Conservation (phyloP, 768 basidiomycete species). For the Crucibulum laeve region DNA sequence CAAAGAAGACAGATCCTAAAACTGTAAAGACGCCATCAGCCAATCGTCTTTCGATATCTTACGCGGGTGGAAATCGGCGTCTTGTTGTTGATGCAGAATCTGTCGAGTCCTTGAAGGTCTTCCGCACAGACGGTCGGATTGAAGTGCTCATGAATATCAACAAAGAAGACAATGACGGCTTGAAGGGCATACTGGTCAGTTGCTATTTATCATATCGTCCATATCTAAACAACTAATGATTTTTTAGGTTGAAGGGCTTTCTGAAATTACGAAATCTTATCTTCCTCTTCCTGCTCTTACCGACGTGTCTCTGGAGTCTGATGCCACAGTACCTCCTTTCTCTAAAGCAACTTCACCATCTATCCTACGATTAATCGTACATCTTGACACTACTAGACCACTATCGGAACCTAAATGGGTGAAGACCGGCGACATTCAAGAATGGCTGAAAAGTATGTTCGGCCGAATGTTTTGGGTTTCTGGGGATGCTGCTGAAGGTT, state of each 20-base stretch:
- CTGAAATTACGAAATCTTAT: conserved; percentile 70
- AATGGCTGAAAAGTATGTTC: conserved; percentile 88
- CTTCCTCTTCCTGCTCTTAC: conserved; percentile 47
- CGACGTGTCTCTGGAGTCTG: conserved; percentile 36
- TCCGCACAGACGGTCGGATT: conserved; percentile 78
- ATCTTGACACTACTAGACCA: conserved; percentile 85
- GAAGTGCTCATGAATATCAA: conserved; percentile 69
- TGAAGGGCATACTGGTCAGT: conserved; percentile 77
- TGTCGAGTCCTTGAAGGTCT: conserved; percentile 77
- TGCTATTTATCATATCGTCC: conserved; percentile 4
- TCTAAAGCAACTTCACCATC: conserved; percentile 47
- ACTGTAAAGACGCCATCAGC: conserved; percentile 56
- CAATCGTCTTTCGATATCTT: conserved; percentile 91
- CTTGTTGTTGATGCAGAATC: conserved; percentile 87
- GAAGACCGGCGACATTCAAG: conserved; percentile 89
- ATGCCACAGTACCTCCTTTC: conserved; percentile 73
- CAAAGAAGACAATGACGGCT: conserved; percentile 47
- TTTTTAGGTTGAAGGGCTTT: conserved; percentile 67
- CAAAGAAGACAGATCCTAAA: conserved; percentile 31
- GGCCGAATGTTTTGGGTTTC: conserved; percentile 86
- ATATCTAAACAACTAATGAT: conserved; percentile 9
- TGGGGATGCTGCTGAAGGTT: conserved; percentile 80
- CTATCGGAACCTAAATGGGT: conserved; percentile 97
- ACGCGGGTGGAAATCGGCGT: conserved; percentile 83
- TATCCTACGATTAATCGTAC: conserved; percentile 61